phyloP scores from a whole-genome alignment of 2,329 filamentous ascomycete genomes.

The Cladophialophora bantiana region DNA sequence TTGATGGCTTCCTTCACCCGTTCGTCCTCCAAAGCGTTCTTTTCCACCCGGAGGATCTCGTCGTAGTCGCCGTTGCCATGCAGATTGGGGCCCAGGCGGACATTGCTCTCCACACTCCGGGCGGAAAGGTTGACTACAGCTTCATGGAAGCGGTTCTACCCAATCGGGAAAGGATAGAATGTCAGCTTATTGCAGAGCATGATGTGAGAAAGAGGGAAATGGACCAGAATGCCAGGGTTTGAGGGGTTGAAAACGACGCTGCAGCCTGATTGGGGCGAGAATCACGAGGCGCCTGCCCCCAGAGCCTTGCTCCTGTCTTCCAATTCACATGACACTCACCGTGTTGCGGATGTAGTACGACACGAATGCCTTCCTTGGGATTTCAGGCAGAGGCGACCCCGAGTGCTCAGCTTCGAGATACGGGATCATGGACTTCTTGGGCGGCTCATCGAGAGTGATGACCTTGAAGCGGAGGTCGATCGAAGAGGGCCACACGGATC shows the following conservation, averaged over 20 bases:
- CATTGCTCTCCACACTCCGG: conserved; percentile 59
- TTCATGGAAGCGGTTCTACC: conserved; percentile 63
- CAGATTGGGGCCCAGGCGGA: conserved; percentile 57
- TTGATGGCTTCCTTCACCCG: conserved; percentile 65
- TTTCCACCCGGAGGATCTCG: conserved; percentile 66
- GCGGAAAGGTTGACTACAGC: conserved; percentile 60
- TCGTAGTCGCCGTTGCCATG: conserved; percentile 66
- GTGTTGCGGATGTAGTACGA: conserved; percentile 61
- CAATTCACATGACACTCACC: conserved; percentile 48
- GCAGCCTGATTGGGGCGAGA: too few relatives aligned
- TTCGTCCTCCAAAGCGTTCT: conserved; percentile 62
- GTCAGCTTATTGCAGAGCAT: background rate
- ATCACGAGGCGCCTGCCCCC: background rate
- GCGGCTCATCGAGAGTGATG: conserved; percentile 70
- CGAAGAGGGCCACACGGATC: conserved; percentile 41
- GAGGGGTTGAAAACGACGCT: too few relatives aligned
- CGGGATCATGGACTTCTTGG: conserved; percentile 64
- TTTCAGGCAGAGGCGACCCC: conserved; percentile 56
- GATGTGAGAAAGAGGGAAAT: background rate
- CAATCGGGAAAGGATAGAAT: conserved; percentile 15
- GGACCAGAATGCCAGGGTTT: too few relatives aligned
- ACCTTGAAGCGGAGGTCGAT: conserved; percentile 64
- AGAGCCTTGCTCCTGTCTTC: background rate
- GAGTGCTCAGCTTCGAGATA: conserved; percentile 69
- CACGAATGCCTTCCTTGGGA: conserved; percentile 60